phyloP scores from a whole-genome alignment of 2,329 filamentous ascomycete species.

The Xylariaceae sp. region DNA sequence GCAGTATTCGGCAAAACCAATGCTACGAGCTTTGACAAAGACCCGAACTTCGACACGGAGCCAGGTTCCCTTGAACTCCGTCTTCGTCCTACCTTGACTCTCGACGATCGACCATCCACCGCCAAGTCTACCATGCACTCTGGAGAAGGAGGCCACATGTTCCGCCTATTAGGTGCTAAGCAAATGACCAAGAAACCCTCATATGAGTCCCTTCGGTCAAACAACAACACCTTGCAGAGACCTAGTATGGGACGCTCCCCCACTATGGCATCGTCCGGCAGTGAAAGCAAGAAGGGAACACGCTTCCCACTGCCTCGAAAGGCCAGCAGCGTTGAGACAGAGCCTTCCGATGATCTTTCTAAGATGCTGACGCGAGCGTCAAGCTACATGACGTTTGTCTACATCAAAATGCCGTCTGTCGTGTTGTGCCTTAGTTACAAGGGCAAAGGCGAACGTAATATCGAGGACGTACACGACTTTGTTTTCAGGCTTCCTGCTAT shows the following conservation, averaged over 20 bases:
- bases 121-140: slow-evolving; percentile 49
- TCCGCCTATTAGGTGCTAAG: slow-evolving; percentile 49
- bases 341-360: slow-evolving; percentile 79
- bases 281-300: slow-evolving; percentile 43
- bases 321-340: slow-evolving; percentile 49
- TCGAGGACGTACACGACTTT: slow-evolving; percentile 95
- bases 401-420: slow-evolving; percentile 91
- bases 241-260: slow-evolving; percentile 43
- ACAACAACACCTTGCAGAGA: slow-evolving; percentile 32
- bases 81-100: slow-evolving; percentile 73
- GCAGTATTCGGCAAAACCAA: slow-evolving; percentile 37
- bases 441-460: slow-evolving; percentile 88
- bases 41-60: slow-evolving; percentile 53
- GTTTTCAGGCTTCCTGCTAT: slow-evolving; percentile 92
- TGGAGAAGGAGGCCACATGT: slow-evolving; percentile 42
- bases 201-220: slow-evolving; percentile 49
- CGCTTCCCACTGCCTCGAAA: slow-evolving; percentile 53
- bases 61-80: slow-evolving; percentile 75
- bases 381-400: slow-evolving; percentile 95
- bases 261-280: slow-evolving; percentile 38
- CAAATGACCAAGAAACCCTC: slow-evolving; percentile 49
- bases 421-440: slow-evolving; percentile 96
- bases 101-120: slow-evolving; percentile 36
- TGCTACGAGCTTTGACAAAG: slow-evolving; percentile 40
- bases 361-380: slow-evolving; percentile 95